phyloP scores from a whole-genome alignment of 2,329 filamentous ascomycete genomes.

The Ophiobolus disseminans region DNA sequence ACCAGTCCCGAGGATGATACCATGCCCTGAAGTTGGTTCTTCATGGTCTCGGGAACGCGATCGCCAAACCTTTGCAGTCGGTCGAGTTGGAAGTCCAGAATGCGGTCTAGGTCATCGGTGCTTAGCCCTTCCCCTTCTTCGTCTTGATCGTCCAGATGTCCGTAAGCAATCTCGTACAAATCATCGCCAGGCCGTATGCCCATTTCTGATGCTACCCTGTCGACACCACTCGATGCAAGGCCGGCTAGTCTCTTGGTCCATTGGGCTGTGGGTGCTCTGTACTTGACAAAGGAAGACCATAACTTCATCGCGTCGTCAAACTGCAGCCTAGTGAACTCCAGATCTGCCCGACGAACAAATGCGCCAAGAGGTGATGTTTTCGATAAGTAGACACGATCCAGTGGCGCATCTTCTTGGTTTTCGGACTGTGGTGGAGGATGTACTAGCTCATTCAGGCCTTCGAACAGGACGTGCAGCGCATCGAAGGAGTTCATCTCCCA shows the following conservation, averaged over 20 bases:
- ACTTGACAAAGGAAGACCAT: slow-evolving; percentile 83
- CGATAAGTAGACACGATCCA: slow-evolving; percentile 66
- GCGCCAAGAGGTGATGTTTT: slow-evolving; percentile 79
- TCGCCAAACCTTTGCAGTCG: slow-evolving; percentile 87
- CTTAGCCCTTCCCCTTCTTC: slow-evolving; percentile 62
- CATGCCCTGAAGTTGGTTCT: slow-evolving; percentile 72
- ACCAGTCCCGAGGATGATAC: slow-evolving; percentile 71
- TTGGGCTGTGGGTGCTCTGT: slow-evolving; percentile 75
- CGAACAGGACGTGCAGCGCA: slow-evolving; percentile 79
- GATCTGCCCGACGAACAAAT: slow-evolving; percentile 76
- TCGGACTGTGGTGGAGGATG: slow-evolving; percentile 50
- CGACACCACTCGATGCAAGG: slow-evolving; percentile 53
- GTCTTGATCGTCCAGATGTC: slow-evolving; percentile 52
- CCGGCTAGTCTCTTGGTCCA: slow-evolving; percentile 59
- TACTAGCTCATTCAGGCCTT: slow-evolving; percentile 64
- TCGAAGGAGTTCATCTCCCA: slow-evolving; percentile 87
- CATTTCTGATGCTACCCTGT: slow-evolving; percentile 67
- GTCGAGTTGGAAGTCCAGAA: slow-evolving; percentile 88
- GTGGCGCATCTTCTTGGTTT: slow-evolving; percentile 28
- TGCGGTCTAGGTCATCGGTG: slow-evolving; percentile 77
- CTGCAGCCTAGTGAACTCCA: slow-evolving; percentile 81
- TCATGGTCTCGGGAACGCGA: slow-evolving; percentile 77
- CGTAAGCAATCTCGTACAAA: slow-evolving; percentile 60
- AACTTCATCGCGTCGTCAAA: slow-evolving; percentile 80
- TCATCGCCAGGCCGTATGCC: slow-evolving; percentile 60